These are phyloP conservation scores for Cutaneotrichosporon daszewskae DNA, from an alignment of 1,284 basidiomycete genomes.

Conservation along the genomic window DNA sequence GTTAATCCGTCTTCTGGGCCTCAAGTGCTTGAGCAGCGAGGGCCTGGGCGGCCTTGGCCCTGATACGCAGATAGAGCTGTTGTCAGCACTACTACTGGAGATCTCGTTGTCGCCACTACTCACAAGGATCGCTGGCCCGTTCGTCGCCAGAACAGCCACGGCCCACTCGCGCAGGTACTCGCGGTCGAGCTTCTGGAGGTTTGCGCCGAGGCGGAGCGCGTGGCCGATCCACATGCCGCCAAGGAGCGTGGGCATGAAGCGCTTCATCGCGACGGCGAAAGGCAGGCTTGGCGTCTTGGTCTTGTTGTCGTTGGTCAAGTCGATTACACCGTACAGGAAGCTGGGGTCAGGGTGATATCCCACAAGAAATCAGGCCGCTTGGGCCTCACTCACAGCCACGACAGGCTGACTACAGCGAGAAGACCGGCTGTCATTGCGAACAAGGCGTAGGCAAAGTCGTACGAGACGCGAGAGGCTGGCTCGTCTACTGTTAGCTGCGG, in stretches of 20 bases:
- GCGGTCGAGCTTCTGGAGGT: not conserved
- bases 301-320: not conserved
- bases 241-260: not conserved
- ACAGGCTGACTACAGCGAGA: not conserved
- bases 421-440: not conserved
- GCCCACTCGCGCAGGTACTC: not conserved
- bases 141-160: not conserved
- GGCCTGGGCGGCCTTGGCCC: not conserved
- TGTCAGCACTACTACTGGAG: no score
- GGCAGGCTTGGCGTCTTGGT: not conserved
- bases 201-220: not conserved
- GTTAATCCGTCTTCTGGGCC: no score
- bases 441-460: not conserved
- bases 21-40: no score
- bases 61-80: conserved; percentile 1
- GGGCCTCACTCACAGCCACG: not conserved
- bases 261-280: conserved; percentile 1
- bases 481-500: not conserved
- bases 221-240: conserved; percentile 4
- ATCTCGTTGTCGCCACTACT: not conserved
- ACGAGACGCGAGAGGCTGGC: not conserved
- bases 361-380: not conserved
- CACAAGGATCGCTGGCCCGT: not conserved
- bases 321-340: not conserved
- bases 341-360: not conserved